Percentiles rank a stretch among this genome's conserved stretches.
These are phyloP conservation scores for Neocallimastix lanati DNA, from an alignment of 192 early-diverging fungal species.

Conservation along the genomic window DNA sequence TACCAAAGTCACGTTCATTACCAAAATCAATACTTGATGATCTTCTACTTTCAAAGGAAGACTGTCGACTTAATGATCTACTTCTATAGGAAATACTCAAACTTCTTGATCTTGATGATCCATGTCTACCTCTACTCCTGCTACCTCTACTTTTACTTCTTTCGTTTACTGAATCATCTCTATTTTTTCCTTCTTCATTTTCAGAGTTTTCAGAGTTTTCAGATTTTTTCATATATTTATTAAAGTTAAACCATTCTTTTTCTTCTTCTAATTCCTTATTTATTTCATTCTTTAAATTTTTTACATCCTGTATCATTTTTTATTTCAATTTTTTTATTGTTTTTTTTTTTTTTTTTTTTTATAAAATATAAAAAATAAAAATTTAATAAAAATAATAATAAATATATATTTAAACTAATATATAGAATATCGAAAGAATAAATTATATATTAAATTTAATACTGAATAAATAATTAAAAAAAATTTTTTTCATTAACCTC, in stretches of 20 bases:
- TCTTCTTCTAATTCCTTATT: not conserved
- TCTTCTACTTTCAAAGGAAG: not conserved
- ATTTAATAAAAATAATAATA: too few species aligned
- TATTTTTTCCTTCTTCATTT: not conserved
- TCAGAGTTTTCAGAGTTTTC: not conserved
- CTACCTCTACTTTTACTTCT: not conserved
- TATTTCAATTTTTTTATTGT: too few species aligned
- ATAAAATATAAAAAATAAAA: not conserved
- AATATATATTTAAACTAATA: too few species aligned
- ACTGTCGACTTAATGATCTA: not conserved
- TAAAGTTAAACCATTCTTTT: not conserved
- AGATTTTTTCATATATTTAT: not conserved
- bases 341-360: too few species aligned
- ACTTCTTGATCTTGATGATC: not conserved
- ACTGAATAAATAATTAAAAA: too few species aligned
- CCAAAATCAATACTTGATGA: not conserved
- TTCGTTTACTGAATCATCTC: not conserved
- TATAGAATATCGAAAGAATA: too few species aligned
- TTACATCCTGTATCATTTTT: not conserved
- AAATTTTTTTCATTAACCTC: too few species aligned
- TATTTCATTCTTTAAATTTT: not conserved
- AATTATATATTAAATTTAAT: too few species aligned
- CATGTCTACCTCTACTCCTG: not conserved
- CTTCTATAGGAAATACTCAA: not conserved
- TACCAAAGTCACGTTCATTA: not conserved